These are phyloP conservation scores for Scheffersomyces illinoinensis DNA, from an alignment of 1,139 yeast species.

Conservation along the genomic window DNA sequence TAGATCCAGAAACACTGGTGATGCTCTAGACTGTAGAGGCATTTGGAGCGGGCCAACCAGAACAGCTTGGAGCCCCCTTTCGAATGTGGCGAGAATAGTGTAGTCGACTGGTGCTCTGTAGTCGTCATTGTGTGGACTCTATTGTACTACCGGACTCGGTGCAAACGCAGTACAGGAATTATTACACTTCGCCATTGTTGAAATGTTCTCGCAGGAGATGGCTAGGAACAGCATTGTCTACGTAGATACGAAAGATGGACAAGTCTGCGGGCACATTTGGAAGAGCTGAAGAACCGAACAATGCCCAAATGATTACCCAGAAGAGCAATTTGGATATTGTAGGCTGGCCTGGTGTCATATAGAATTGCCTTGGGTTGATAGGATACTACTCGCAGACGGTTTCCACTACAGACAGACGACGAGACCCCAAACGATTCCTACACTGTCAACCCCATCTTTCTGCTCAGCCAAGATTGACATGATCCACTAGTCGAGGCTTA, in stretches of 20 bases:
- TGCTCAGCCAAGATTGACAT: neutral
- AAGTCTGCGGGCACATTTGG: neutral
- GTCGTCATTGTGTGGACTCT: neutral
- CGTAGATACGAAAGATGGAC: neutral
- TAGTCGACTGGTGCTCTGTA: neutral
- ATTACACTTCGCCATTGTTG: neutral
- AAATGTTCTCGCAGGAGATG: neutral
- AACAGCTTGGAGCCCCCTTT: too few species aligned
- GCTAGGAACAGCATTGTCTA: neutral
- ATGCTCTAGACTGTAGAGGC: neutral
- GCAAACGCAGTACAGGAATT: neutral
- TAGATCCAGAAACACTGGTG: neutral
- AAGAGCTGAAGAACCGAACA: neutral
- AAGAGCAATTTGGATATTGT: neutral
- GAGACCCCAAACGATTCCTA: neutral
- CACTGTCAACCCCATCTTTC: neutral
- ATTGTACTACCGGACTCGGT: neutral
- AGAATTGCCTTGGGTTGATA: too few species aligned
- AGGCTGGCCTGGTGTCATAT: neutral
- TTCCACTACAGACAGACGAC: neutral
- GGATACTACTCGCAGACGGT: neutral
- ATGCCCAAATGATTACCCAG: neutral
- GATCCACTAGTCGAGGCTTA: neutral
- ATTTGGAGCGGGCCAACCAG: too few species aligned
- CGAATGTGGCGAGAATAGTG: too few species aligned